A percentile compares a stretch with the other conserved stretches of the same genome.
These are phyloP conservation scores for Solanum corneliomulleri DNA, from an alignment of 257 asterid genomes.

Conservation along the genomic window DNA sequence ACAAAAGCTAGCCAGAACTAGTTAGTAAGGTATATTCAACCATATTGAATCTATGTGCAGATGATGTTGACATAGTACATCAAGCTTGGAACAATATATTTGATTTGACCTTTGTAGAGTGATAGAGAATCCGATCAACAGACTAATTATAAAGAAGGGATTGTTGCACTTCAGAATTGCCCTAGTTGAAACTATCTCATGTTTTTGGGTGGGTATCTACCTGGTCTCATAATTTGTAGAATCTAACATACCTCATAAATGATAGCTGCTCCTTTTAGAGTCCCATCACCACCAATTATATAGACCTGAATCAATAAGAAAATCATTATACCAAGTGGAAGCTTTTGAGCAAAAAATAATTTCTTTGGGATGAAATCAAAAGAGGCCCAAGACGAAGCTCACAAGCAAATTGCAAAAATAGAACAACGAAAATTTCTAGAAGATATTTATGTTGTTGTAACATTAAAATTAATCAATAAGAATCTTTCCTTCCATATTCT, in stretches of 20 bases:
- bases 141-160: background rate
- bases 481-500: background rate
- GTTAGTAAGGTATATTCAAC: background rate
- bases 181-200: background rate
- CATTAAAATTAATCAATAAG: background rate
- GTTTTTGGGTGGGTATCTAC: background rate
- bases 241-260: conserved; percentile 56
- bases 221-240: background rate
- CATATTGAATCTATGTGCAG: background rate
- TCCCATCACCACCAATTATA: conserved; percentile 97
- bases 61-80: background rate
- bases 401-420: background rate
- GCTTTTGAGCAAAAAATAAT: background rate
- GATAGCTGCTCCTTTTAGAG: conserved; percentile 83
- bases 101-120: background rate
- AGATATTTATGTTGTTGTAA: background rate
- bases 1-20: background rate
- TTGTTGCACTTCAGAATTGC: background rate
- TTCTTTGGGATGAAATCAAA: background rate
- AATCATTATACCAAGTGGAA: conserved; percentile 18
- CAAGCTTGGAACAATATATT: background rate
- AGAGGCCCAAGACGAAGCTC: background rate
- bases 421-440: background rate
- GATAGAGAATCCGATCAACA: background rate
- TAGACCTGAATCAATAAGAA: conserved; percentile 61